Percentiles rank a stretch among this genome's conserved stretches.
These are phyloP conservation scores for Cardamine resedifolia DNA, from an alignment of 345 rosid genomes.

Conservation along the genomic window DNA sequence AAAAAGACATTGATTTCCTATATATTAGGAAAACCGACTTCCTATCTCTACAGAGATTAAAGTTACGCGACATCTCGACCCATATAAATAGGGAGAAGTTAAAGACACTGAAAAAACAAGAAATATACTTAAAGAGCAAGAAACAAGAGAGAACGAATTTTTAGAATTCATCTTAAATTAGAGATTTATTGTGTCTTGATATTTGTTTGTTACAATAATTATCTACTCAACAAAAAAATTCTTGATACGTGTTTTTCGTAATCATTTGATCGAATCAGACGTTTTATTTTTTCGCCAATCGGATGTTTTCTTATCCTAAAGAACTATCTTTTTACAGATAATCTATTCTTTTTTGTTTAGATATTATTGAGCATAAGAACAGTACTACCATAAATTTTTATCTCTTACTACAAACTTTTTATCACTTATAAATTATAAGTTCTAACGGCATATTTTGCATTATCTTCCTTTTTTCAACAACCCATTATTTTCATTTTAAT, in stretches of 20 bases:
- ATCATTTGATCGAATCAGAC: neutral
- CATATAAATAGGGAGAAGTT: no score
- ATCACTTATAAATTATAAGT: neutral
- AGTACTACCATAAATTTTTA: neutral
- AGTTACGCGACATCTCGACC: neutral
- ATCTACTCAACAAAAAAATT: neutral
- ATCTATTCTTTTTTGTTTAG: no score
- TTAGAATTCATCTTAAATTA: no score
- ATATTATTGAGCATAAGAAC: neutral
- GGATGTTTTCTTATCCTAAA: neutral
- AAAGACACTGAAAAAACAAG: no score
- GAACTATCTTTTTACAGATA: neutral
- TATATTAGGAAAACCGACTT: neutral
- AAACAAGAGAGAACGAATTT: neutral
- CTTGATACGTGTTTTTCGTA: neutral
- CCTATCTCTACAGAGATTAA: neutral
- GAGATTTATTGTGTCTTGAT: no score
- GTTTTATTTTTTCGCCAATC: no score
- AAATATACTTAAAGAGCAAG: neutral
- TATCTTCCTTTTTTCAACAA: neutral
- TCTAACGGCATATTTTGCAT: neutral
- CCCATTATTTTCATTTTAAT: neutral
- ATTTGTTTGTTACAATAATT: no score
- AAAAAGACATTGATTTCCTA: neutral
- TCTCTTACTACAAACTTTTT: neutral